Evolutionary conservation across 495 filamentous ascomycete species (phyloP), one percentile per base, ranked within the genome.

Genomic region (Penicillium psychrofluorescens): DNA sequence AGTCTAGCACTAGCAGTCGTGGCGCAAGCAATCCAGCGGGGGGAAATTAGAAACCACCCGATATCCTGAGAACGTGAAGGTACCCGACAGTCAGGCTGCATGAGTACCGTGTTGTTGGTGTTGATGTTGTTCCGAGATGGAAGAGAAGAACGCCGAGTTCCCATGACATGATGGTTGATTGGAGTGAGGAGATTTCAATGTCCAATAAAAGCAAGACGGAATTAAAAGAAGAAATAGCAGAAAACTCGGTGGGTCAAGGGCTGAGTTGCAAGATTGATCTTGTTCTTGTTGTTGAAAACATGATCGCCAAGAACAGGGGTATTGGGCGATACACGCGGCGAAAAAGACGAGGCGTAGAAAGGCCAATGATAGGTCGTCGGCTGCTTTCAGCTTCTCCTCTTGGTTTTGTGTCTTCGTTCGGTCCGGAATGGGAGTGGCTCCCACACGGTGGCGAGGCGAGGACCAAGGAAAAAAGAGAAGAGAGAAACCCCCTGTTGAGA

Each of bases 131-230:
- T 22, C 44, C 38, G 44, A 32, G 35, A 6, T 27, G 39, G 34
- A 43, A 38, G 30, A 43, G 38, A 42, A 34, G 39, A 49, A 50
- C 53, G 46, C 49, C 53, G 35, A 36, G 50, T 15, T 36, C 45
- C 39, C 41, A 50, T 54, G 44, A 30, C 22, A 22, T 22, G 22
- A 22, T 22, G 4, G 22, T 22, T 49, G 35, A 35, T 45, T 47
- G 34, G 39, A 46, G 43, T 45, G 43, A 45, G 38, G 32, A 54
- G 33, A 43, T 46, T 15, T 45, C 33, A 41, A 45, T 27, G 35
- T 16, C 36, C 34, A 33, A 15, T 29, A 41, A 37, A 22, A 34
- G n/a, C 32, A 34, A 10, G 6, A 4, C 22, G 4, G 22, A 4
- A 22, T 22, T 22, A 22, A 22, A 22, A 22, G 22, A 22, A 4